Evolutionary conservation across 306 rosid genomes (phyloP), one percentile per base, ranked within the genome.

Genomic region (Rosa rugosa): DNA sequence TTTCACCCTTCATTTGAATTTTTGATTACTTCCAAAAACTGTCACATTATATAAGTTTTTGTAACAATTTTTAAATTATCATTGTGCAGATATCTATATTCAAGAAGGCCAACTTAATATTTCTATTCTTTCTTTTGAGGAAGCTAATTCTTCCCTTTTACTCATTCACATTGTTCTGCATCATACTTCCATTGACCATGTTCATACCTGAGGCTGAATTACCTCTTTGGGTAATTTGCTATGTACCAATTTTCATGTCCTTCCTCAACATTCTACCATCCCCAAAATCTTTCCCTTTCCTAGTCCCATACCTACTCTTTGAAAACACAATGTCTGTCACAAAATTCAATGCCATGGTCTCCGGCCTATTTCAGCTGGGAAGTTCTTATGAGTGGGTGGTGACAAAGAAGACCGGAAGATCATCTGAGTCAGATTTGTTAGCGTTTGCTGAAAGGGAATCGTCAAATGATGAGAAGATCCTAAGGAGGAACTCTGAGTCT

Each of bases 251-350:
- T 68, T 59, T 87, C 84, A 91, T 91, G 98, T 95, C 99, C 4
- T 83, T 95, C 79, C 83, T 95, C 70, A 95, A 95, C 87, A 92
- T 95, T 20, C 97, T 95, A 22, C 99, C 99, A 40, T 57, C 98
- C 31, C 99, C 98, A 46, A 95, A 95, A 84, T 91, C 98, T 3
- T 89, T 91, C 82, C 99, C 99, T 34, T 95, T 95, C 76, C 84
- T 95, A 1, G 96, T 95, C 67, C 99, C 99, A 23, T 95, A 92
- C 71, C 93, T 95, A 6, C 92, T 95, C 6, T 95, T 95, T 44
- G 99, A 95, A 92, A 95, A 95, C 96, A 95, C 99, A 41, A 92
- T 95, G 99, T 95, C 99, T 0, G 99, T 95, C n/a, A 95, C 99
- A 79, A 95, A 95, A 80, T 95, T 95, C 99, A 90, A 92, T 41